Evolutionary conservation across 345 rosid species (phyloP).

Genomic region (Rhizophora mangle): DNA sequence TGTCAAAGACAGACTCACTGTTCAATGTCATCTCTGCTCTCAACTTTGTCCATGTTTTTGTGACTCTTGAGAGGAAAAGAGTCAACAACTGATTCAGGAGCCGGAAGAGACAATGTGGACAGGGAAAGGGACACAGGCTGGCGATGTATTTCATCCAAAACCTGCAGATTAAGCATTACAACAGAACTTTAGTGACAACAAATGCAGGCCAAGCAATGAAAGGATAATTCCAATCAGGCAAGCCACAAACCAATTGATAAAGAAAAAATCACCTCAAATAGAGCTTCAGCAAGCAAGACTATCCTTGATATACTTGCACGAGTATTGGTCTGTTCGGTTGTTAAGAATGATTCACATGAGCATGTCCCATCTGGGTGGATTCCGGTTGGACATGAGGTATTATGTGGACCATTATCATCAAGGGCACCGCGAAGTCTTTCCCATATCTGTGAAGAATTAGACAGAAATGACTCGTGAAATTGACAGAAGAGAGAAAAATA

Average conservation of each 20-base stretch:
- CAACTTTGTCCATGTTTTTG: slow-evolving; percentile 36
- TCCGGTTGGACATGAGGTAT: slow-evolving; percentile 54
- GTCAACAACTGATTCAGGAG: slow-evolving; percentile 66
- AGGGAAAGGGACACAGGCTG: slow-evolving; percentile 52
- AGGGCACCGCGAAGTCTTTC: slow-evolving; percentile 54
- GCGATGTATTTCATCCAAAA: slow-evolving; percentile 70
- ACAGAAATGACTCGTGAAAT: slow-evolving; percentile 6
- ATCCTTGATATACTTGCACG: slow-evolving; percentile 67
- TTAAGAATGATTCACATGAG: slow-evolving; percentile 50
- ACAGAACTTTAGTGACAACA: slow-evolving; percentile 9
- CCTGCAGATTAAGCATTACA: slow-evolving; percentile 36
- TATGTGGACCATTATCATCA: slow-evolving; percentile 38
- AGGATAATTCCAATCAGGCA: background rate
- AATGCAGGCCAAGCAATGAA: background rate
- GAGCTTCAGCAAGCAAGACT: slow-evolving; percentile 78
- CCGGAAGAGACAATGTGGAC: slow-evolving; percentile 50
- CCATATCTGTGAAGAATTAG: slow-evolving; percentile 45
- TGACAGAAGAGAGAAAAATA: slow-evolving; percentile 1
- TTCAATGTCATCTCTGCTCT: slow-evolving; percentile 33
- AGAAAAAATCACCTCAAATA: slow-evolving; percentile 55
- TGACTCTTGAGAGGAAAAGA: slow-evolving; percentile 60
- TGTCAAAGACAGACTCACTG: slow-evolving; percentile 47
- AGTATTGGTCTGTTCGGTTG: slow-evolving; percentile 45
- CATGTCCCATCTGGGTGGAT: slow-evolving; percentile 60
- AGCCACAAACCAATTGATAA: slow-evolving; percentile 4